phyloP scores from a whole-genome alignment of 2,329 filamentous ascomycete genomes.

The Alternaria longipes region DNA sequence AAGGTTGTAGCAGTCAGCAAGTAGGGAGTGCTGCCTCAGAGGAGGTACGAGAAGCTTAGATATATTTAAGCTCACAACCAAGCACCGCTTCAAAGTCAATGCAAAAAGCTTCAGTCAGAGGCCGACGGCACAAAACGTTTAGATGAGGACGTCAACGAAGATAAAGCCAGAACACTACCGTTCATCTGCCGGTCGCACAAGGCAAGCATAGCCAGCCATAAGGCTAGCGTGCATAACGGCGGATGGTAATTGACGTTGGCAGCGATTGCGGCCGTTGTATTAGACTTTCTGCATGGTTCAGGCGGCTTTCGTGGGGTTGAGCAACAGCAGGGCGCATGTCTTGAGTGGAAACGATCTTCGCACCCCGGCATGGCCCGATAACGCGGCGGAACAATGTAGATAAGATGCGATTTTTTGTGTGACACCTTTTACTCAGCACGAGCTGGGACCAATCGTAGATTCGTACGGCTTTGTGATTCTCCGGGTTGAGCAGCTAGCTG shows the following conservation, averaged over 20 bases:
- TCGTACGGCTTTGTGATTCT: neutral
- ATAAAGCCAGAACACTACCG: constrained; percentile 19
- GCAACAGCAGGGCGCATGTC: constrained; percentile 7
- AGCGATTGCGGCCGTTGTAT: constrained; percentile 18
- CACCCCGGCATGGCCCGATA: constrained; percentile 14
- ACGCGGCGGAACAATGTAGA: constrained; percentile 22
- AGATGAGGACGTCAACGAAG: constrained; percentile 13
- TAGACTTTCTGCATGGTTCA: constrained; percentile 21
- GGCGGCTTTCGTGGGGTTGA: constrained; percentile 11
- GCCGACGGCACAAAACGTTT: neutral
- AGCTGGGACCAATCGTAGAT: neutral
- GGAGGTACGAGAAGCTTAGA: neutral
- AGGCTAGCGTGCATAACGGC: constrained; percentile 7
- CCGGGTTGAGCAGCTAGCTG: neutral
- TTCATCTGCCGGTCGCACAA: constrained; percentile 10
- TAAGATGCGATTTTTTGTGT: constrained; percentile 32
- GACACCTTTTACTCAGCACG: neutral
- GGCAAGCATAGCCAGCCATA: constrained; percentile 13
- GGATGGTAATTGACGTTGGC: neutral
- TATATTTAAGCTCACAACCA: neutral
- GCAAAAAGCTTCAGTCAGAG: constrained; percentile 1
- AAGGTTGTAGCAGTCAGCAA: neutral
- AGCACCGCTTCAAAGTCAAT: neutral
- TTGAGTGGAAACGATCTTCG: constrained; percentile 23
- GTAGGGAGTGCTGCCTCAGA: neutral